phyloP scores from a whole-genome alignment of 345 rosid species.

The Citrus sp. region DNA sequence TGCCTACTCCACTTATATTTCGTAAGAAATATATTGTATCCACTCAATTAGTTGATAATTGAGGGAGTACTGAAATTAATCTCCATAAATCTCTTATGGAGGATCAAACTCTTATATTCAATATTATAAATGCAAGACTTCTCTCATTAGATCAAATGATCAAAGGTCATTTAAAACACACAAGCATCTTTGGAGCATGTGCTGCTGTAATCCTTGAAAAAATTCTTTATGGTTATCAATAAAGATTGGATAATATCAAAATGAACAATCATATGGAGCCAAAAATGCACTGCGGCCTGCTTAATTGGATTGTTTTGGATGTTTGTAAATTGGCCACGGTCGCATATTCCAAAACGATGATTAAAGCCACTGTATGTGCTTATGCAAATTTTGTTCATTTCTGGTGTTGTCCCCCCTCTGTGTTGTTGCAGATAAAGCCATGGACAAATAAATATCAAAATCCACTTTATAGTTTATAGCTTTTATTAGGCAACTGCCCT shows the following conservation, averaged over 20 bases:
- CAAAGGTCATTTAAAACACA: no score
- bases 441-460: not conserved
- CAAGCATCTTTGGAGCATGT: not conserved
- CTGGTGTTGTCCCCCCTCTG: not conserved
- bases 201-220: not conserved
- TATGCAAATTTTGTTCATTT: not conserved
- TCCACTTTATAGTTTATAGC: not conserved
- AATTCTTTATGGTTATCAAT: not conserved
- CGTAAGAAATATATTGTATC: no score
- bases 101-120: no score
- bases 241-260: not conserved
- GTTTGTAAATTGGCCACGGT: not conserved
- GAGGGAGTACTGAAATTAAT: no score
- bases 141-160: fast-evolving
- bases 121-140: fast-evolving
- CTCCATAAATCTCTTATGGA: no score
- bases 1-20: no score
- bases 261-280: not conserved
- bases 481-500: not conserved
- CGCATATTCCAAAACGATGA: constrained; percentile 1
- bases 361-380: not conserved
- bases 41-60: no score
- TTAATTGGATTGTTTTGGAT: constrained; percentile 9
- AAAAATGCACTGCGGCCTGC: not conserved
- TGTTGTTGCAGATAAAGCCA: not conserved